Evolutionary conservation across 1,139 yeast genomes (phyloP), one percentile per base, ranked within the genome.

Genomic region (Blastobotrys aristatus): DNA sequence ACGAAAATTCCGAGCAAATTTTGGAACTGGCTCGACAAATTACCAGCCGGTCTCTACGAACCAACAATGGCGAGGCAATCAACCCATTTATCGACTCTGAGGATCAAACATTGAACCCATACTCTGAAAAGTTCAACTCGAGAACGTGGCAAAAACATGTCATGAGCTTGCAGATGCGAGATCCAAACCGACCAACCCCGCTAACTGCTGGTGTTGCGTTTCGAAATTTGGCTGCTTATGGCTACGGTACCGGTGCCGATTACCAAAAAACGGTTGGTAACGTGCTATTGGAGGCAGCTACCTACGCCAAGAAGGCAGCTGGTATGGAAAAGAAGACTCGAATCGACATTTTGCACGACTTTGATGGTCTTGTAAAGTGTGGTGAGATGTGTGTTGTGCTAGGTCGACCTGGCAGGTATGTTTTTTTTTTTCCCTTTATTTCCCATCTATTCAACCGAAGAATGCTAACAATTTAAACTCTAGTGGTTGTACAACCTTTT

Each of bases 401-500:
- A 35, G 94, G 94, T 38, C 77, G 90, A 63, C 94, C 94, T 0
- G 94, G 94, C 26, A 48, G 51, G 51, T 48, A 38, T 16, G 51
- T 45, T n/a, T n/a, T n/a, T n/a, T n/a, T n/a, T n/a, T n/a, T n/a
- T n/a, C n/a, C n/a, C n/a, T n/a, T n/a, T n/a, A n/a, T n/a, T n/a
- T n/a, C n/a, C n/a, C n/a, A n/a, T n/a, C n/a, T n/a, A n/a, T n/a
- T n/a, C n/a, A 14, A 20, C n/a, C 18, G 14, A 17, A 18, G 27
- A 14, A 16, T 29, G 32, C 43, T 42, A 34, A 44, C 37, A 31
- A 39, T 18, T 17, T 10, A 8, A n/a, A n/a, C 11, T 18, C 22
- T 60, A 79, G 90, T 24, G 95, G 95, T 50, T 86, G 95, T 66
- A 76, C 95, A 1, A 84, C 95, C 1, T 74, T 84, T 45, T 68